Evolutionary conservation across 2,329 filamentous ascomycete species (phyloP), one percentile per base, ranked within the genome.

Genomic region (Monilinia fructigena): DNA sequence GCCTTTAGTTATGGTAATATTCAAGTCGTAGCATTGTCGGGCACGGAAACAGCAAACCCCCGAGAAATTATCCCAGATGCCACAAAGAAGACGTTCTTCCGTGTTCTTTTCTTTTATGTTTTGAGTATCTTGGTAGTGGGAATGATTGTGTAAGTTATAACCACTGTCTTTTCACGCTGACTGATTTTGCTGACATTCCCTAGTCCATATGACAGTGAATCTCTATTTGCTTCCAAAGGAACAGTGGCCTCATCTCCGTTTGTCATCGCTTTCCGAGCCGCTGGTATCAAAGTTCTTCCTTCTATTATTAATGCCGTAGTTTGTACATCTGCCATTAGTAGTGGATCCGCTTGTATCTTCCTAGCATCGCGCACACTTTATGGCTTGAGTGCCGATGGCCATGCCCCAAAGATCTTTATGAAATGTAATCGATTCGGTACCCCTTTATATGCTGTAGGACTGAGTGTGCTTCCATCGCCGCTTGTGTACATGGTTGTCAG

Each of bases 261-360:
- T 73, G 89, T 93, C 66, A 90, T 93, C 70, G 90, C 90, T 23
- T 87, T 89, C 52, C 81, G 83, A 12, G 83, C 85, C 26, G 89
- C 89, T 1, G 86, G 88, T 0, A 88, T 93, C 67, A 82, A 81
- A 11, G 87, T 84, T 4, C 84, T 93, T 4, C 88, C 89, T 0
- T 87, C 86, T 10, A 84, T 94, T 63, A 88, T 94, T 77, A 94
- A 94, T 75, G 89, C 89, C 47, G 82, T 93, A 42, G 88, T 93
- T 71, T 82, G 93, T 70, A 90, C 87, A 0, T 65, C 63, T 10
- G 63, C 63, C 12, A 60, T 65, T 16, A 65, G 63, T 31, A 65
- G 63, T 65, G 63, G 63, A 20, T 65, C 63, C 16, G 63, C 63
- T 40, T 65, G 63, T 48, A 65, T 65, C 12, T 60, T 53, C n/a